Evolutionary conservation across 1,284 basidiomycete genomes (phyloP).

Genomic region (Mycosarcoma mackinlayi): DNA sequence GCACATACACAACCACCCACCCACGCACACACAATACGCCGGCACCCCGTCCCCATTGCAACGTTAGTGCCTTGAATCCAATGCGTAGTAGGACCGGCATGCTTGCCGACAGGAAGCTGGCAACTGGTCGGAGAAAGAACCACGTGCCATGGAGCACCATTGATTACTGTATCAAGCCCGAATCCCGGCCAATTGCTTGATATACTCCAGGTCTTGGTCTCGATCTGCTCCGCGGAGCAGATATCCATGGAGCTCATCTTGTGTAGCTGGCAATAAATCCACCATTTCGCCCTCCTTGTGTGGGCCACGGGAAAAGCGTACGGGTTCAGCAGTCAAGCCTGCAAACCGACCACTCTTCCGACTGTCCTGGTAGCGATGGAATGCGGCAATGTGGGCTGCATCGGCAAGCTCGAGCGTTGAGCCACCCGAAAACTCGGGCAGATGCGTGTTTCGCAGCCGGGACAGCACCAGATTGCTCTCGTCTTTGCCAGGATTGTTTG

Average conservation of each 20-base stretch:
- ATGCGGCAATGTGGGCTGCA: slow-evolving; percentile 31
- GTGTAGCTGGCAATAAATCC: not conserved
- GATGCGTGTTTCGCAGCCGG: slow-evolving; percentile 11
- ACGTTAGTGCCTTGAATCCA: too few relatives aligned
- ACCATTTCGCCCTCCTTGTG: not conserved
- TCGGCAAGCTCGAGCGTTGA: slow-evolving; percentile 40
- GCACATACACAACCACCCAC: too few relatives aligned
- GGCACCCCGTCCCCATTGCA: too few relatives aligned
- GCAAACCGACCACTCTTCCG: not conserved
- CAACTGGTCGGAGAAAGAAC: too few relatives aligned
- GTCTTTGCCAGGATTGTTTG: not conserved
- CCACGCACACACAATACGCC: too few relatives aligned
- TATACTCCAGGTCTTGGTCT: slow-evolving; percentile 9
- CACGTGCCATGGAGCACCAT: too few relatives aligned
- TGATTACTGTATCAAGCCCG: not conserved
- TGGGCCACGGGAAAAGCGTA: not conserved
- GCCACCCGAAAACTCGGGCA: slow-evolving; percentile 21
- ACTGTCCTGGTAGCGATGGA: slow-evolving; percentile 19
- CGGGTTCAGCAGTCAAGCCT: not conserved
- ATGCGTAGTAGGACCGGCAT: too few relatives aligned
- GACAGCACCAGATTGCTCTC: not conserved
- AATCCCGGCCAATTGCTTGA: slow-evolving; percentile 14
- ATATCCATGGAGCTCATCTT: not conserved
- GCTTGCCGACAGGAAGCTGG: too few relatives aligned
- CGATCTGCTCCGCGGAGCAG: slow-evolving; percentile 15